Conservation (phyloP, 164 flowering plant species). For the Macadamia tetraphylla region DNA sequence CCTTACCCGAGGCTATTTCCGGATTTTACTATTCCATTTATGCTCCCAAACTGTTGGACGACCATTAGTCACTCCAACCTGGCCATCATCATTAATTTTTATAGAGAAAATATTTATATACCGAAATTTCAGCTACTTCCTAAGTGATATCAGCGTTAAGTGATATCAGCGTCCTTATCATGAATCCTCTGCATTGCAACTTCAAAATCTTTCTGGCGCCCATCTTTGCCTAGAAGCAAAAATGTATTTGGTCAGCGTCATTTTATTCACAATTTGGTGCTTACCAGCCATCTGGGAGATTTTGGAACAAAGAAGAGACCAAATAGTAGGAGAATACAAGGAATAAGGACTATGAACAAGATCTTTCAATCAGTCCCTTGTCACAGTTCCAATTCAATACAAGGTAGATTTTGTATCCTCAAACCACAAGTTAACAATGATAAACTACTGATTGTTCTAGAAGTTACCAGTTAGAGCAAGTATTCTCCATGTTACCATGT, state of each 20-base stretch:
- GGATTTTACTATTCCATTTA: constrained; percentile 28
- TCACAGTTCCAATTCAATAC: background rate
- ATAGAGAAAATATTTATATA: constrained; percentile 8
- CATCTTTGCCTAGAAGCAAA: constrained; percentile 58
- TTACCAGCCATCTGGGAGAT: constrained; percentile 94
- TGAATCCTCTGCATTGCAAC: constrained; percentile 50
- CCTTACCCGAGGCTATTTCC: too few species aligned
- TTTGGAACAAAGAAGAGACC: constrained; percentile 71
- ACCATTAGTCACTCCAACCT: constrained; percentile 66
- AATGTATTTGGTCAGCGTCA: background rate
- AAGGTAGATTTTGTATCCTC: background rate
- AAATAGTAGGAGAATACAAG: constrained; percentile 52
- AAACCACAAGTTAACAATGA: background rate
- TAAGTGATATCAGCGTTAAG: constrained; percentile 3
- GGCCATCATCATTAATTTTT: background rate
- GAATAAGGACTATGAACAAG: constrained; percentile 52
- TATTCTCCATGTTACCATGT: constrained; percentile 48
- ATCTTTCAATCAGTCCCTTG: constrained; percentile 2
- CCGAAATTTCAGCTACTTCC: constrained; percentile 78
- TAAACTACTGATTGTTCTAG: background rate
- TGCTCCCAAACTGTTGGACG: constrained; percentile 57
- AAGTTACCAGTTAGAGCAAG: constrained; percentile 62
- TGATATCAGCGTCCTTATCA: constrained; percentile 61
- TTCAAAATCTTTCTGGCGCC: constrained; percentile 50
- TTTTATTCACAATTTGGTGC: constrained; percentile 4